A percentile compares a stretch with the other conserved stretches of the same genome.
These are phyloP conservation scores for Fusarium illudens DNA, from an alignment of 2,329 filamentous ascomycete species.

Conservation along the genomic window DNA sequence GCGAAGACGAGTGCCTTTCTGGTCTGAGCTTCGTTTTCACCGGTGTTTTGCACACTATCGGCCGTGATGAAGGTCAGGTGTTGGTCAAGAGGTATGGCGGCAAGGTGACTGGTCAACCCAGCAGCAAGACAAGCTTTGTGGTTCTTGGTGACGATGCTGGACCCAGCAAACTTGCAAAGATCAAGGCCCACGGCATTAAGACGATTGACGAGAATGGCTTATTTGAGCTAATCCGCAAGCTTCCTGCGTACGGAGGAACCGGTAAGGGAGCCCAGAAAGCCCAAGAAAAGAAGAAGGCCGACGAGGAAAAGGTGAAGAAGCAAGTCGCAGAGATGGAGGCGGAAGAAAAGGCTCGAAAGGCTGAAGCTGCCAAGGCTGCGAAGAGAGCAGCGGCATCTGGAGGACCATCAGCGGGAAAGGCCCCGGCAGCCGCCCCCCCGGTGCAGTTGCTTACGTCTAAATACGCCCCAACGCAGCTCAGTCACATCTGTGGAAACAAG, in stretches of 20 bases:
- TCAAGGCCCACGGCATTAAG: conserved; percentile 80
- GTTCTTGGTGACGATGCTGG: conserved; percentile 92
- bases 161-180: conserved; percentile 90
- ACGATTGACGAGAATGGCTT: conserved; percentile 95
- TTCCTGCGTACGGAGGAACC: conserved; percentile 87
- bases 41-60: conserved; percentile 80
- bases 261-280: conserved; percentile 88
- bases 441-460: conserved; percentile 91
- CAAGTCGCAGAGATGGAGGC: conserved; percentile 86
- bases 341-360: conserved; percentile 72
- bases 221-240: conserved; percentile 80
- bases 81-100: conserved; percentile 94
- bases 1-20: conserved; percentile 87
- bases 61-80: conserved; percentile 83
- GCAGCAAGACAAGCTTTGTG: conserved; percentile 92
- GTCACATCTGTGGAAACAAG: conserved; percentile 96
- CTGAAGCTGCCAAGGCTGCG: conserved; percentile 60
- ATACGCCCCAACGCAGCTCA: conserved; percentile 86
- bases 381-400: conserved; percentile 50
- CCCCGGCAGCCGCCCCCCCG: conserved; percentile 58
- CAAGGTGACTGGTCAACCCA: conserved; percentile 85
- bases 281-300: conserved; percentile 83
- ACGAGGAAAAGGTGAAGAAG: conserved; percentile 82
- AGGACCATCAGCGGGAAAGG: conserved; percentile 41
- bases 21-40: conserved; percentile 97